These are phyloP conservation scores for Gossypium lobatum DNA, from an alignment of 441 rosid species.

Conservation along the genomic window DNA sequence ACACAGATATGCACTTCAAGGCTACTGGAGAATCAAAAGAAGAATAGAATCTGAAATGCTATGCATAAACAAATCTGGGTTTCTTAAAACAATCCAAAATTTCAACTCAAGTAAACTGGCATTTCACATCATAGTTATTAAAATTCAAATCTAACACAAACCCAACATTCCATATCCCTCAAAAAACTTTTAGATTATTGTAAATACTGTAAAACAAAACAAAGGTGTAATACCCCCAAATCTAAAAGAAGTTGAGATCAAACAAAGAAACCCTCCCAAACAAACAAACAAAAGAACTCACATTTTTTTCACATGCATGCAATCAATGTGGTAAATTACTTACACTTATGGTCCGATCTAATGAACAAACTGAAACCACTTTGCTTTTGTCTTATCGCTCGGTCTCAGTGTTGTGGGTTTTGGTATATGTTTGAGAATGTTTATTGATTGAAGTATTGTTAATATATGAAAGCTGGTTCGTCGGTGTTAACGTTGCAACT, in stretches of 20 bases:
- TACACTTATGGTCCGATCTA: slow-evolving; percentile 33
- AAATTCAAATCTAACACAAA: slow-evolving; percentile 14
- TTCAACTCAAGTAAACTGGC: neutral
- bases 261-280: neutral
- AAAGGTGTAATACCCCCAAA: neutral
- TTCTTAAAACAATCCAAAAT: neutral
- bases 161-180: neutral
- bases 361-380: slow-evolving; percentile 19
- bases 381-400: slow-evolving; percentile 16
- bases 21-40: slow-evolving; percentile 4
- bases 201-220: neutral
- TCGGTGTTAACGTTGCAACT: slow-evolving; percentile 60
- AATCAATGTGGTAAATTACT: slow-evolving; percentile 22
- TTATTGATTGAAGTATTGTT: slow-evolving; percentile 7
- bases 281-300: neutral
- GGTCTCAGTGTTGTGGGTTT: neutral
- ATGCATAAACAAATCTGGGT: neutral
- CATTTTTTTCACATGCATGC: slow-evolving; percentile 13
- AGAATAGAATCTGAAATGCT: neutral
- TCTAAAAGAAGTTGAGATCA: slow-evolving; percentile 11
- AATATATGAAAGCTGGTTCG: slow-evolving; percentile 28
- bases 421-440: slow-evolving; percentile 19
- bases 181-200: neutral
- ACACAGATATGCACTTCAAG: neutral
- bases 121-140: neutral